Evolutionary conservation across 306 rosid genomes (phyloP), one percentile per base, ranked within the genome.

Genomic region (Canavalia gladiata): DNA sequence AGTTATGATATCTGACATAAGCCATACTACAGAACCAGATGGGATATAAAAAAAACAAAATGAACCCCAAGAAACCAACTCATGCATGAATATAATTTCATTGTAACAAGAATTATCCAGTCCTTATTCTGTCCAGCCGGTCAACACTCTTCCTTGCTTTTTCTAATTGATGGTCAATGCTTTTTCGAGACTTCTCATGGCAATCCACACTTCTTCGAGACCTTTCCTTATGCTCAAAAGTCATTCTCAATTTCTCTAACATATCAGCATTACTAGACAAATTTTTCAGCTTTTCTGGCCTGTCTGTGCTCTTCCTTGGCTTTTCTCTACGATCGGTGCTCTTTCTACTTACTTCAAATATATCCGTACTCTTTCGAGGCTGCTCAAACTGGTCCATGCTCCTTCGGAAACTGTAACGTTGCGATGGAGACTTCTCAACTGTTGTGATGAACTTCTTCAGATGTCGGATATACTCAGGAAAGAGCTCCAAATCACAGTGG

Each of bases 311-410:
- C 84, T 90, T 86, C 89, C 95, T 89, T 3, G 97, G 98, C 68
- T 92, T 94, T 76, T 94, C 97, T 82, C 98, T 90, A 50, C 94
- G 83, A 80, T 94, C 97, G 1, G 96, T 94, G 86, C 97, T 94
- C 87, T 92, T 92, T 81, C 97, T 92, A 39, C 91, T 86, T 66
- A 88, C 89, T 84, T 94, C 98, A 28, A 88, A 89, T 34, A 87
- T 11, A 55, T 94, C 98, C 2, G 94, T 91, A 59, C 98, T 94
- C 92, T 87, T 90, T 46, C 96, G 89, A 70, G 98, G 97, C 88
- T 82, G 91, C 84, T 94, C 98, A 54, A 83, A 87, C 80, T 92
- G 94, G 81, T 90, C 98, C 0, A 90, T 90, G 89, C 94, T 92
- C 87, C 93, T 85, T 84, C 98, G 85, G 34, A 91, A 89, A 82